Base-by-base conservation (phyloP, 2,329 filamentous ascomycete species). In the Fusarium nisikadoi region DNA sequence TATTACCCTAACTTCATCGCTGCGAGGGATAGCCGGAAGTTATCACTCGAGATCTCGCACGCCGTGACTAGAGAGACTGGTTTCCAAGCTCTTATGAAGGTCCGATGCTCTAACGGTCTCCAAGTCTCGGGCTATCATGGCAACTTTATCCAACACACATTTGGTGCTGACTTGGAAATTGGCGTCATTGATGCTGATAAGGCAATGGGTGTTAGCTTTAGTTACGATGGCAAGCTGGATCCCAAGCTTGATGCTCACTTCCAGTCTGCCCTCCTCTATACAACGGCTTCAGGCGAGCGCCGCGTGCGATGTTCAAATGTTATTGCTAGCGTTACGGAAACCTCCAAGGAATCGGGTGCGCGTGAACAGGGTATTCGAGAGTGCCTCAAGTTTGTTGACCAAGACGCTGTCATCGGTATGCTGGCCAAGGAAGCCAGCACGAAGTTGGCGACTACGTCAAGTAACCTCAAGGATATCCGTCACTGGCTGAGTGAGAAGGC, bases 1-100 rank as follows among this genome's bases (percentile, higher is more conserved):
- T 98, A 97, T 83, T 99, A 97, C 80, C 95, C 96, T 49, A 99
- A 98, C 81, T 99, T 97, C 84, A 91, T 97, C 65, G 90, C 92
- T 12, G 93, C 93, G 12, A 90, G 96, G 41, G 96, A 99, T 81
- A 90, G 92, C 46, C 87, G 93, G 62, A 97, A 95, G 83, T 84
- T 99, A 42, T 92, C 92, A 5, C 89, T 92, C 52, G 96, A 99
- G 83, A 90, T 99, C 72, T 90, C 91, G 74, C 95, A 98, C 78
- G 91, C 93, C 1, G 90, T 98, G 35, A 94, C 91, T 6, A 89
- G 96, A 70, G 95, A 98, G 81, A 97, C 95, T 50, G 96, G 96
- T 27, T 98, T 94, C 84, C 95, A 98, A 82, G 94, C 94, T 25
- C 85, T 99, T 75, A 97, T 99, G 94, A 99, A 99, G 86, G 95